These are phyloP conservation scores for Aureobasidium sp. DNA, from an alignment of 2,329 filamentous ascomycete genomes.

Conservation along the genomic window DNA sequence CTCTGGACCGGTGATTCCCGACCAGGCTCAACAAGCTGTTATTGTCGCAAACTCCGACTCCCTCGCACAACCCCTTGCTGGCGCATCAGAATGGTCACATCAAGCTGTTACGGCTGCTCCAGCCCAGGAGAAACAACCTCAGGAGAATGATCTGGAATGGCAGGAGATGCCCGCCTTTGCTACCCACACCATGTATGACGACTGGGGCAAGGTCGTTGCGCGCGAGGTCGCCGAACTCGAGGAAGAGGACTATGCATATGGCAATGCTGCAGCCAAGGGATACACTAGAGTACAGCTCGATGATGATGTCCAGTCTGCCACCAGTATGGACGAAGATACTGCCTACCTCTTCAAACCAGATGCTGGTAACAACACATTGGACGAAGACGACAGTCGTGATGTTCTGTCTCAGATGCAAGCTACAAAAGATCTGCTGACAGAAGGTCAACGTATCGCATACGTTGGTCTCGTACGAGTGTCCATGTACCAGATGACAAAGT, in stretches of 20 bases:
- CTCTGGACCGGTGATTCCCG: not conserved
- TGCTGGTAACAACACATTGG: conserved; percentile 50
- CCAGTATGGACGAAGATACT: conserved; percentile 95
- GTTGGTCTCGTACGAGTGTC: conserved; percentile 81
- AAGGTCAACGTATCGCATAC: conserved; percentile 92
- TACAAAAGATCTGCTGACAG: conserved; percentile 89
- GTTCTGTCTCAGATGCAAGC: conserved; percentile 85
- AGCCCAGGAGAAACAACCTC: conserved; percentile 35
- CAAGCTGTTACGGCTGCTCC: conserved; percentile 59
- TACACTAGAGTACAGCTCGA: conserved; percentile 94
- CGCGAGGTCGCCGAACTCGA: conserved; percentile 63
- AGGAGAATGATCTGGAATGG: conserved; percentile 58
- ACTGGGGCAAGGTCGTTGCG: conserved; percentile 80
- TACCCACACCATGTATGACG: conserved; percentile 90
- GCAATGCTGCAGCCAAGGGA: conserved; percentile 82
- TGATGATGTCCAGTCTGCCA: conserved; percentile 87
- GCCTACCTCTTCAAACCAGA: conserved; percentile 82
- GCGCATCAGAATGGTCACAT: conserved; percentile 80
- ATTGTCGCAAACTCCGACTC: conserved; percentile 1
- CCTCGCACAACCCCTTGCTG: not conserved
- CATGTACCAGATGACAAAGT: conserved; percentile 67
- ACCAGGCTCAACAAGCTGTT: conserved; percentile 5
- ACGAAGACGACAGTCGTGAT: conserved; percentile 72
- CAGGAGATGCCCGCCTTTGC: conserved; percentile 92
- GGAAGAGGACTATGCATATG: conserved; percentile 61